Conservation (phyloP, 169 alveolate genomes). For the Neospora caninum region DNA sequence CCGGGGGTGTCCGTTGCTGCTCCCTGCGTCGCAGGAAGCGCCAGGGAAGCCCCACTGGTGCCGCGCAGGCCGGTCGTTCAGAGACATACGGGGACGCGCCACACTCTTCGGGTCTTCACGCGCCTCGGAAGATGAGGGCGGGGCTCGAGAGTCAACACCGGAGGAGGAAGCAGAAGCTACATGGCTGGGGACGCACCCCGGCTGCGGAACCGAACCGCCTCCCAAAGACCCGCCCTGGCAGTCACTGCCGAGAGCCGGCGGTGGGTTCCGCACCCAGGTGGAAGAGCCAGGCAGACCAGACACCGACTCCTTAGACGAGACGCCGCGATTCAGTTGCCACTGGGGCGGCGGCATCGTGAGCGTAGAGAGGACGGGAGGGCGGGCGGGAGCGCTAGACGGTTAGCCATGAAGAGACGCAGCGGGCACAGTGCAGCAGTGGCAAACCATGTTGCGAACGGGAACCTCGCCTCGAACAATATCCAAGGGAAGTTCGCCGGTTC, state of each 20-base stretch:
- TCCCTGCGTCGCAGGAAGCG: too few relatives aligned
- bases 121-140: not conserved
- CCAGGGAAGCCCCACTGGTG: too few relatives aligned
- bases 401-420: not conserved
- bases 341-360: not conserved
- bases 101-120: too few relatives aligned
- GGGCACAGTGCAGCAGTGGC: too few relatives aligned
- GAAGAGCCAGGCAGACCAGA: not conserved
- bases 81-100: too few relatives aligned
- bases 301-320: not conserved
- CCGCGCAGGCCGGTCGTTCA: too few relatives aligned
- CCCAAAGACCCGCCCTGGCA: not conserved
- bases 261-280: not conserved
- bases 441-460: too few relatives aligned
- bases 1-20: too few relatives aligned
- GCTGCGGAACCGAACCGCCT: not conserved
- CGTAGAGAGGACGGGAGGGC: not conserved
- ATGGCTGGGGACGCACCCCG: not conserved
- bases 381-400: not conserved
- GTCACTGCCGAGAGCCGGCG: not conserved
- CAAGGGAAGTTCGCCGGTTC: too few relatives aligned
- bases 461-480: too few relatives aligned
- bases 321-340: not conserved
- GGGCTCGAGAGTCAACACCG: not conserved
- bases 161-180: not conserved